phyloP scores from a whole-genome alignment of 1,139 yeast species.

The Hansenula sp. region DNA sequence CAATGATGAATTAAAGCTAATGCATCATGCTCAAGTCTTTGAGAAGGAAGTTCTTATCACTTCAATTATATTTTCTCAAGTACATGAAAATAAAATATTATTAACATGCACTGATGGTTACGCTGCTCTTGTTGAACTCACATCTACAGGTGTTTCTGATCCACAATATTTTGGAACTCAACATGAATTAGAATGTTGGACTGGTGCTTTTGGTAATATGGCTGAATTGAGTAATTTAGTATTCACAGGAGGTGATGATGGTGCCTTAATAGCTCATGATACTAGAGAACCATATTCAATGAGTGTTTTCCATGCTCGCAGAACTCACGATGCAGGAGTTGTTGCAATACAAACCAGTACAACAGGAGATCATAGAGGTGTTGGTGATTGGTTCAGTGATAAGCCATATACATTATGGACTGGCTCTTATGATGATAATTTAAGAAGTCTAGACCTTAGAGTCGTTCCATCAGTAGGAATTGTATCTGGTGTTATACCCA shows the following conservation, averaged over 20 bases:
- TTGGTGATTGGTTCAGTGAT: slow-evolving; percentile 33
- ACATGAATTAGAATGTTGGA: slow-evolving; percentile 89
- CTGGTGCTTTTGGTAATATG: slow-evolving; percentile 64
- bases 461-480: slow-evolving; percentile 40
- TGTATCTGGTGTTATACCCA: slow-evolving; percentile 46
- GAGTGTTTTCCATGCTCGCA: slow-evolving; percentile 49
- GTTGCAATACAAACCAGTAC: slow-evolving; percentile 60
- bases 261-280: slow-evolving; percentile 72
- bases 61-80: slow-evolving; percentile 59
- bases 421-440: slow-evolving; percentile 86
- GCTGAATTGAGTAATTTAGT: slow-evolving; percentile 53
- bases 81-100: slow-evolving; percentile 29
- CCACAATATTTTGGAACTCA: slow-evolving; percentile 15
- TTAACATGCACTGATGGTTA: slow-evolving; percentile 62
- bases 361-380: slow-evolving; percentile 25
- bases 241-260: slow-evolving; percentile 92
- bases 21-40: slow-evolving; percentile 35
- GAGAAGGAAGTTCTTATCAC: slow-evolving; percentile 54
- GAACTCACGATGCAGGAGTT: slow-evolving; percentile 84
- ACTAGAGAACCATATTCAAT: slow-evolving; percentile 38
- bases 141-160: slow-evolving; percentile 5
- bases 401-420: slow-evolving; percentile 64
- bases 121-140: slow-evolving; percentile 32
- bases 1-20: slow-evolving; percentile 17
- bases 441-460: slow-evolving; percentile 68